Percentiles rank a stretch among this genome's conserved stretches.
These are phyloP conservation scores for Corchorus capsularis DNA, from an alignment of 345 rosid genomes.

Conservation along the genomic window DNA sequence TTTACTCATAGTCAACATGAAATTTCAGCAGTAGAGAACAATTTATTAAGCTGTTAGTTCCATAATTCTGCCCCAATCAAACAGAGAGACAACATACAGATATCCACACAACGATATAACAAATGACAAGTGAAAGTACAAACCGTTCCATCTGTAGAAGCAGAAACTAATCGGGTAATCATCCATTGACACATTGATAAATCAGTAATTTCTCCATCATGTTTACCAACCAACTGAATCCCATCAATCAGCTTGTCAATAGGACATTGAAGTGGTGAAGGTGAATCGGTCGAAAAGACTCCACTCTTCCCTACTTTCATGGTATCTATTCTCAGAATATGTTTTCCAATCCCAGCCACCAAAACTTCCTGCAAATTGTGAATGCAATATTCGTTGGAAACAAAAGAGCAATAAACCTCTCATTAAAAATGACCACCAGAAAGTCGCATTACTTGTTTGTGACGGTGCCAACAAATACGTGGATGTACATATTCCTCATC, in stretches of 20 bases:
- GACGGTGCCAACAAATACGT: constrained; percentile 90
- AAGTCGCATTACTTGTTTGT: constrained; percentile 71
- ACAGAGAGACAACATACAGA: constrained; percentile 6
- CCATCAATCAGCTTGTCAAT: constrained; percentile 71
- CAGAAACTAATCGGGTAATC: constrained; percentile 80
- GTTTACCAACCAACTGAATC: constrained; percentile 80
- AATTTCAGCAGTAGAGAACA: background rate
- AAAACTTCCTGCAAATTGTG: constrained; percentile 68
- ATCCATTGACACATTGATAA: constrained; percentile 94
- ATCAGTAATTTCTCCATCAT: constrained; percentile 93
- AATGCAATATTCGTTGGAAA: background rate
- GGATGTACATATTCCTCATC: constrained; percentile 65
- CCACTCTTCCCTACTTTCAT: constrained; percentile 68
- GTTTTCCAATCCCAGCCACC: constrained; percentile 76
- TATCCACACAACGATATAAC: background rate
- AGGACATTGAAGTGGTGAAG: constrained; percentile 73
- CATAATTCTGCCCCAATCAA: background rate
- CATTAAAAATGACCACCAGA: background rate
- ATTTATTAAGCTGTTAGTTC: background rate
- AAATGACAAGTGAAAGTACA: constrained; percentile 35
- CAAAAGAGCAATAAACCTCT: constrained; percentile 6
- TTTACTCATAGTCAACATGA: background rate
- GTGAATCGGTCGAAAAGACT: constrained; percentile 66
- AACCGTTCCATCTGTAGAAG: constrained; percentile 89
- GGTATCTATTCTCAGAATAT: constrained; percentile 69